Conservation (phyloP, 2,329 filamentous ascomycete genomes). For the Samsoniella hepiali region DNA sequence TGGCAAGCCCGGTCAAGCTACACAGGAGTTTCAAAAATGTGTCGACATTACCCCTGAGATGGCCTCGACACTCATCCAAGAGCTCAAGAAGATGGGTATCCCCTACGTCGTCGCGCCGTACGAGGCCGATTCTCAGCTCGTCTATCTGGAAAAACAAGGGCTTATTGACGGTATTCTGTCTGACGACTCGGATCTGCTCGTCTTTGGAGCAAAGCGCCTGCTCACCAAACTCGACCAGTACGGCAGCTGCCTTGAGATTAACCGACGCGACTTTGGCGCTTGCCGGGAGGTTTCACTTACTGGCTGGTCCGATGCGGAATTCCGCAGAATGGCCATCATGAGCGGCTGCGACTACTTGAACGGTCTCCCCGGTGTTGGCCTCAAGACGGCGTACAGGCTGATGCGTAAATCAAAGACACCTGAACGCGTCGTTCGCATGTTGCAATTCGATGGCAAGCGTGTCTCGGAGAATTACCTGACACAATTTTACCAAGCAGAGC, state of each 20-base stretch:
- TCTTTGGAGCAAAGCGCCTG: constrained; percentile 88
- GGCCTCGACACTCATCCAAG: constrained; percentile 87
- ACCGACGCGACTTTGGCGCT: constrained; percentile 81
- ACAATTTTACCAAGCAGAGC: constrained; percentile 79
- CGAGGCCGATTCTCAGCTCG: constrained; percentile 95
- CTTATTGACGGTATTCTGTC: constrained; percentile 85
- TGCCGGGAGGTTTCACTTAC: constrained; percentile 85
- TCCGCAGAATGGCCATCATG: constrained; percentile 91
- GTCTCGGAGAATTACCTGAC: constrained; percentile 80
- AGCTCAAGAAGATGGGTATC: constrained; percentile 75
- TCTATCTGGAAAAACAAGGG: constrained; percentile 85
- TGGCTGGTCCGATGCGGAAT: constrained; percentile 89
- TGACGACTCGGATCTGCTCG: constrained; percentile 92
- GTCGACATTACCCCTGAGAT: constrained; percentile 95
- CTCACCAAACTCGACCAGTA: constrained; percentile 94
- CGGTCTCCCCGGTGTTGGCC: constrained; percentile 77
- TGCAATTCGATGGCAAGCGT: constrained; percentile 87
- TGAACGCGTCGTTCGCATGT: constrained; percentile 74
- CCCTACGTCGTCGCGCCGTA: constrained; percentile 94
- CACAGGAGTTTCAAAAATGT: constrained; percentile 86
- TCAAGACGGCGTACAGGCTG: constrained; percentile 91
- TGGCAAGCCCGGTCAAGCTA: constrained; percentile 76
- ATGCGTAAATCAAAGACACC: constrained; percentile 86
- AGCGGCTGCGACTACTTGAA: constrained; percentile 96
- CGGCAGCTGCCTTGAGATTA: constrained; percentile 89